Evolutionary conservation across 1,284 basidiomycete species (phyloP).

Genomic region (Ustilago loliicola): DNA sequence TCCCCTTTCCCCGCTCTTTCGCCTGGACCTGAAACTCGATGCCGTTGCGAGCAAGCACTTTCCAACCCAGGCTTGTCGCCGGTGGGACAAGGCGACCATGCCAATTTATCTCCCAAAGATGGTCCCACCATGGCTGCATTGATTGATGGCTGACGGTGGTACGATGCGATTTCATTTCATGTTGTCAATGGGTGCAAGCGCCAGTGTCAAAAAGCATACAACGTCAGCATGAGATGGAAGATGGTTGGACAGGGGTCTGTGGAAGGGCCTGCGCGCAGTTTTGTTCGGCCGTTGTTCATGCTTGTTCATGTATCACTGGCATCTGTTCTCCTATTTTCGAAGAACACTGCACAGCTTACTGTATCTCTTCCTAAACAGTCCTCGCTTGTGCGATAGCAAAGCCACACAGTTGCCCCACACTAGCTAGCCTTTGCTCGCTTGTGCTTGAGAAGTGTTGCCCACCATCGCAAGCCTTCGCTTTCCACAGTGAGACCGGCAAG

Average conservation of each 20-base stretch:
- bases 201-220: neutral
- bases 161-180: neutral
- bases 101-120: neutral
- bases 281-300: neutral
- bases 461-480: neutral
- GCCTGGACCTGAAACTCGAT: neutral
- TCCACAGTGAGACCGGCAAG: slow-evolving; percentile 6
- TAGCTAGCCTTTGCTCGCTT: neutral
- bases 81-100: neutral
- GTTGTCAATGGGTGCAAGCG: slow-evolving; percentile 1
- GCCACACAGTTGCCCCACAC: slow-evolving; percentile 7
- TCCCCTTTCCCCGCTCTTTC: neutral
- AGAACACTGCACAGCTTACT: slow-evolving; percentile 3
- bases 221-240: slow-evolving; percentile 4
- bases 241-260: slow-evolving; percentile 10
- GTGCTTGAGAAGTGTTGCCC: neutral
- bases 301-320: slow-evolving; percentile 11
- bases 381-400: slow-evolving; percentile 3
- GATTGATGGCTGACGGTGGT: slow-evolving; percentile 3
- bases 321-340: slow-evolving; percentile 4
- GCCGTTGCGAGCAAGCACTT: neutral
- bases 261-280: neutral
- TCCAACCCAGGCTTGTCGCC: slow-evolving; percentile 1
- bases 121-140: neutral
- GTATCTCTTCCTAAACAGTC: too few species aligned